phyloP scores from a whole-genome alignment of 2,329 filamentous ascomycete genomes.

The Claviceps quebecensis region DNA sequence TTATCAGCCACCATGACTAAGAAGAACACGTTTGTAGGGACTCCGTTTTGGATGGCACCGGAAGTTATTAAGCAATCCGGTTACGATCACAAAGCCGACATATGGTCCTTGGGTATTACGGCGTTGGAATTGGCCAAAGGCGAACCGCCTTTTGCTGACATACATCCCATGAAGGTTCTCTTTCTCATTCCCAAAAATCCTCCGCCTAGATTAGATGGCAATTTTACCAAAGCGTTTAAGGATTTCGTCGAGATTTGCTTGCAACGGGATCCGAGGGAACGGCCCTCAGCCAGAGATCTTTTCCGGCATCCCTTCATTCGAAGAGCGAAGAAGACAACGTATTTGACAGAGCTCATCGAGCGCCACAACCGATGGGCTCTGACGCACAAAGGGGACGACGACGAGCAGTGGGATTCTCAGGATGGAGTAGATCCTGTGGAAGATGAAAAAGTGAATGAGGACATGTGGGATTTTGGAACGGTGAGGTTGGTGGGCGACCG shows the following conservation, averaged over 20 bases:
- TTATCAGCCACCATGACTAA: conserved; percentile 97
- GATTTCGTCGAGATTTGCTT: conserved; percentile 76
- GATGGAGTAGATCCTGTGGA: conserved; percentile 38
- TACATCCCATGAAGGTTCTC: conserved; percentile 95
- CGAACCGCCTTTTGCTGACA: conserved; percentile 88
- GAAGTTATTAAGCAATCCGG: conserved; percentile 98
- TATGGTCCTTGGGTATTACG: conserved; percentile 93
- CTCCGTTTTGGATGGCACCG: conserved; percentile 98
- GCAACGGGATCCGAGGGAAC: conserved; percentile 75
- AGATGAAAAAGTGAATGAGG: conserved; percentile 52
- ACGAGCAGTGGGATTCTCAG: conserved; percentile 44
- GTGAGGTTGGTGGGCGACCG: conserved; percentile 65
- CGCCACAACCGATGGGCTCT: conserved; percentile 77
- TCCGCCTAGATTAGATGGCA: conserved; percentile 66
- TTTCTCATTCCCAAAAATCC: conserved; percentile 94
- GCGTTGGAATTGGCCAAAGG: conserved; percentile 83
- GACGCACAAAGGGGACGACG: conserved; percentile 58
- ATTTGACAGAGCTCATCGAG: conserved; percentile 90
- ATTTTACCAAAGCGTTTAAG: conserved; percentile 71
- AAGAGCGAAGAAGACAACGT: conserved; percentile 88
- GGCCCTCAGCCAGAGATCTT: conserved; percentile 75
- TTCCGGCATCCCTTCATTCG: conserved; percentile 83
- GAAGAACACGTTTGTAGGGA: conserved; percentile 97
- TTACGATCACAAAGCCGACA: conserved; percentile 95
- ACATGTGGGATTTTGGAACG: conserved; percentile 98